Base-by-base conservation (phyloP, 192 early-diverging fungal genomes). In the Gryganskiella cystojenkinii region DNA sequence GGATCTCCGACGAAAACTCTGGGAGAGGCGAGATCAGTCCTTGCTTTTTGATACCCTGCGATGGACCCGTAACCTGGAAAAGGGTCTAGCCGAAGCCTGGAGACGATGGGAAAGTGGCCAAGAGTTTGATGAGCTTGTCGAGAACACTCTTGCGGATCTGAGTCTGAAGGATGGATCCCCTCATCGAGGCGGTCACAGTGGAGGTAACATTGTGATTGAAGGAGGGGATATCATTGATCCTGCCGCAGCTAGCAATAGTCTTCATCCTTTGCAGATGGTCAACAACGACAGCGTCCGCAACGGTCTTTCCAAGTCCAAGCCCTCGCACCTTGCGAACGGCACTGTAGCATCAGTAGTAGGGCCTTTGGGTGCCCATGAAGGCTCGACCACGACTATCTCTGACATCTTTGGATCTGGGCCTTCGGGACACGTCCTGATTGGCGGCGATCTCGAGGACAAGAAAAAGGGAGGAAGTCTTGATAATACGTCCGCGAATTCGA, bases 61-160 rank as follows among this genome's bases (percentile, higher is more conserved):
- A 15, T 96, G 93, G 94, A 95, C 95, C 2, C 80, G 90, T 31
- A 92, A 93, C 63, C 73, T 98, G 44, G 95, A 97, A 83, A 75
- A 73, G 5, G 95, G 93, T 0, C 82, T 86, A 49, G 51, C 50
- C 25, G 90, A 91, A 68, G 91, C 92, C 10, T 94, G 93, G 93
- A 82, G 80, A 19, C 86, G 90, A 47, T 94, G 91, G 91, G 88
- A 86, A n/a, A 67, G 62, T 28, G 87, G 82, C 13, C 76, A 86
- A 56, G 89, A 90, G 52, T 84, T 87, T 73, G 84, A 85, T 61
- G 82, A 82, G 35, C 28, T 78, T 8, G 30, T 69, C 37, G 74
- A 78, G 42, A 43, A 24, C 43, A 37, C 67, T 45, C 37, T 28
- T 3, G 30, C 50, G 35, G 47, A n/a, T 3, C 22, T 3, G 27